Percentiles rank a stretch among this genome's conserved stretches.
phyloP scores from a whole-genome alignment of 2,329 filamentous ascomycete genomes.

The Pseudogymnoascus sp. region DNA sequence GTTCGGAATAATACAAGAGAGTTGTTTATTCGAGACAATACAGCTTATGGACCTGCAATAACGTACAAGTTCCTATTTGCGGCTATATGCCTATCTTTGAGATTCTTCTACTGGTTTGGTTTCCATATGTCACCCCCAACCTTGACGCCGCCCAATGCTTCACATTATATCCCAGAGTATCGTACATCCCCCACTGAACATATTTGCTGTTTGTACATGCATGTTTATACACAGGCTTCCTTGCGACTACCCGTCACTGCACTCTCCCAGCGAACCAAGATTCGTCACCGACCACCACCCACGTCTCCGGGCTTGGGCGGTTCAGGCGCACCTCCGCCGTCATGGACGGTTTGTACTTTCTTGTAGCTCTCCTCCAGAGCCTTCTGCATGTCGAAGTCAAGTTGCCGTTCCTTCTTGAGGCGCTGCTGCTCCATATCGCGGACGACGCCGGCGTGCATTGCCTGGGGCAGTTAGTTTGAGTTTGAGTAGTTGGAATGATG shows the following conservation, averaged over 20 bases:
- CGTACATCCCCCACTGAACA: background rate
- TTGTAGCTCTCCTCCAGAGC: conserved; percentile 82
- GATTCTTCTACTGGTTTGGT: background rate
- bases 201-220: background rate
- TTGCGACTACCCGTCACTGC: background rate
- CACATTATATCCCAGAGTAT: background rate
- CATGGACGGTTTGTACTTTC: conserved; percentile 72
- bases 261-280: background rate
- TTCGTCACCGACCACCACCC: background rate
- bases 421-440: conserved; percentile 92
- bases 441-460: conserved; percentile 91
- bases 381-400: conserved; percentile 89
- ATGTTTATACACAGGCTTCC: background rate
- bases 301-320: conserved; percentile 4
- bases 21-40: background rate
- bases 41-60: background rate
- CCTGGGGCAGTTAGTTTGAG: conserved; percentile 45
- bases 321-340: conserved; percentile 28
- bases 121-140: background rate
- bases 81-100: background rate
- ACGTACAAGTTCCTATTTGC: background rate
- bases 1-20: background rate
- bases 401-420: conserved; percentile 79
- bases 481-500: background rate
- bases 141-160: background rate